phyloP scores from a whole-genome alignment of 805 yeast genomes.

The Saccharomycopsis schoenii region DNA sequence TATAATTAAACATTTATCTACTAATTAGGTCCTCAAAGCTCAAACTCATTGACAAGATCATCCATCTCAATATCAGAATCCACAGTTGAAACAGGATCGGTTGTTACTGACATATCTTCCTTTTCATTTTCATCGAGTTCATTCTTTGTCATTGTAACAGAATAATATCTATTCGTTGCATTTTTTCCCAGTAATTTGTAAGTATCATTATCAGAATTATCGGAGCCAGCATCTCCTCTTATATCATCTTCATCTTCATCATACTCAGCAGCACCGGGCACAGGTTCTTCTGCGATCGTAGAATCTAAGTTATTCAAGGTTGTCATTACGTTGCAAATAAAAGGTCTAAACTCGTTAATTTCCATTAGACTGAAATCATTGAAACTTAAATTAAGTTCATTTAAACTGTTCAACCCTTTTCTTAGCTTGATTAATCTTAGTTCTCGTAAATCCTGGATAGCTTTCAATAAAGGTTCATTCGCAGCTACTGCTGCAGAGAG shows the following conservation, averaged over 20 bases:
- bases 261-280: not conserved
- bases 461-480: conserved; percentile 55
- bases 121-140: not conserved
- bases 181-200: not conserved
- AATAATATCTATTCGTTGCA: no score
- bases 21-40: not conserved
- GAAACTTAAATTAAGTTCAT: conserved; percentile 73
- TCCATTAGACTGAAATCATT: conserved; percentile 79
- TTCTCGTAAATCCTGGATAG: conserved; percentile 78
- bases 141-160: not conserved
- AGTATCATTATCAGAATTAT: not conserved
- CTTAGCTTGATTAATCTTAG: conserved; percentile 71
- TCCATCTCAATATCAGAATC: conserved; percentile 11
- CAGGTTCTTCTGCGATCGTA: conserved; percentile 15
- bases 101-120: not conserved
- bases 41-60: conserved; percentile 13
- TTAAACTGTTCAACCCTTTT: conserved; percentile 66
- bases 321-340: conserved; percentile 72
- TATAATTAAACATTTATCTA: not conserved
- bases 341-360: conserved; percentile 81
- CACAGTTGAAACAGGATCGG: not conserved
- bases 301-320: conserved; percentile 51
- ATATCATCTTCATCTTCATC: conserved; percentile 5
- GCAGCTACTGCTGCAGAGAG: conserved; percentile 37
- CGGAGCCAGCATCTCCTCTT: not conserved